A percentile compares a stretch with the other conserved stretches of the same genome.
These are phyloP conservation scores for Kockovaella imperatae DNA, from an alignment of 768 basidiomycete genomes.

Conservation along the genomic window DNA sequence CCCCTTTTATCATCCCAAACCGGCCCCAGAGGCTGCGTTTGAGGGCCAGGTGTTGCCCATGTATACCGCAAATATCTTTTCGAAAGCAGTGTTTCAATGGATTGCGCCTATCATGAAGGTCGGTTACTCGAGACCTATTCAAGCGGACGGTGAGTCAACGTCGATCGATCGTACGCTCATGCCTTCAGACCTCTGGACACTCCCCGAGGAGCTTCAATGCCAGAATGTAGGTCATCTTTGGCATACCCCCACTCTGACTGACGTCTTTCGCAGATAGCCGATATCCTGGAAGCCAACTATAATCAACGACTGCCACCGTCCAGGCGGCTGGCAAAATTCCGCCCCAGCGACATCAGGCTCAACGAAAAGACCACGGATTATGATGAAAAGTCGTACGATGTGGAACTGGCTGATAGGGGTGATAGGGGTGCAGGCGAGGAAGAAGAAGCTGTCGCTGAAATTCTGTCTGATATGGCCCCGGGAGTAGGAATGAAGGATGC, in stretches of 20 bases:
- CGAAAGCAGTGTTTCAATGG: constrained; percentile 13
- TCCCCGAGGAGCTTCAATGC: constrained; percentile 10
- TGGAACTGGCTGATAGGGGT: too few relatives aligned
- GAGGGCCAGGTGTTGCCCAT: neutral
- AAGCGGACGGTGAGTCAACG: constrained; percentile 8
- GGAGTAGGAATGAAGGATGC: too few relatives aligned
- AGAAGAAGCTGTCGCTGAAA: too few relatives aligned
- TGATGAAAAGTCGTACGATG: too few relatives aligned
- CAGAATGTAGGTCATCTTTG: constrained; percentile 6
- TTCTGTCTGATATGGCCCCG: too few relatives aligned
- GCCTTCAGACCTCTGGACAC: constrained; percentile 12
- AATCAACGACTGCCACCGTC: neutral
- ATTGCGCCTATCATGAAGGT: constrained; percentile 16
- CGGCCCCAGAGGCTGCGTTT: neutral
- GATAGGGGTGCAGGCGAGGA: too few relatives aligned
- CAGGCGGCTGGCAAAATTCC: neutral
- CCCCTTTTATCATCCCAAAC: constrained; percentile 3
- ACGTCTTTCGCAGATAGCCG: constrained; percentile 5
- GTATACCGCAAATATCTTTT: constrained; percentile 1
- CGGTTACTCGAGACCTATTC: constrained; percentile 8
- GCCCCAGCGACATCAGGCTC: too few relatives aligned
- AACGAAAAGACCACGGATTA: too few relatives aligned
- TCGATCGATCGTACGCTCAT: neutral
- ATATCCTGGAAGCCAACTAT: constrained; percentile 2
- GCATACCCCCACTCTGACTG: neutral